Evolutionary conservation across 2,329 filamentous ascomycete species (phyloP).

Genomic region (Botryosphaeria dothidea): DNA sequence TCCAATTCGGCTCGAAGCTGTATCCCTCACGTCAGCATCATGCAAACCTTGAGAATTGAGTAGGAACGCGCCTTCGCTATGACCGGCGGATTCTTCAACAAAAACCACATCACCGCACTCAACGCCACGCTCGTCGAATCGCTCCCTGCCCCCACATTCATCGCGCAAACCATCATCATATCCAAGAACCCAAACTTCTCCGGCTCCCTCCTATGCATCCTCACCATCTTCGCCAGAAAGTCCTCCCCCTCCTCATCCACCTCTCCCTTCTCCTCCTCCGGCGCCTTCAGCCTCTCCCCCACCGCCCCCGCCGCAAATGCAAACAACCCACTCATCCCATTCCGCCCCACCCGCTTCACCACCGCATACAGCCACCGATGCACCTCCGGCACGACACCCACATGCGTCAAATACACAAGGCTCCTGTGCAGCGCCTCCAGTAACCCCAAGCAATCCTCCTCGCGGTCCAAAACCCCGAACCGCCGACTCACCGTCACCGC

Average conservation of each 20-base stretch:
- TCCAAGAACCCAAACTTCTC: constrained; percentile 44
- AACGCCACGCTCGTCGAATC: constrained; percentile 54
- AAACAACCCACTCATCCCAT: constrained; percentile 21
- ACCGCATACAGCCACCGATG: constrained; percentile 39
- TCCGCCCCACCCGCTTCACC: constrained; percentile 31
- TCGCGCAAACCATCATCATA: constrained; percentile 27
- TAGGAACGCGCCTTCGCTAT: constrained; percentile 20
- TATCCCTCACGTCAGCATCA: too few relatives aligned
- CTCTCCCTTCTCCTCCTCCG: background rate
- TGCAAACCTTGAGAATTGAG: too few relatives aligned
- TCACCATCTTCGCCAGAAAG: constrained; percentile 47
- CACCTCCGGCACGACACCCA: constrained; percentile 45
- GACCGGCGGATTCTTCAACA: constrained; percentile 38
- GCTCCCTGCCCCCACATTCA: constrained; percentile 42
- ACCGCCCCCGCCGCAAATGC: background rate
- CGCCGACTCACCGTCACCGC: constrained; percentile 49
- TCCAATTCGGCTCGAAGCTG: too few relatives aligned
- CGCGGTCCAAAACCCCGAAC: constrained; percentile 44
- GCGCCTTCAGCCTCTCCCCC: background rate
- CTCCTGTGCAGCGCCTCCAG: constrained; percentile 42
- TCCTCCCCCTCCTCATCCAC: background rate
- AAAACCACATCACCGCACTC: constrained; percentile 46
- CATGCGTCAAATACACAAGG: constrained; percentile 40
- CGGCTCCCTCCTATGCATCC: constrained; percentile 44
- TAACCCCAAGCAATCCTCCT: constrained; percentile 47